Evolutionary conservation across 257 asterid genomes (phyloP).

Genomic region (Nicotiana paniculata): DNA sequence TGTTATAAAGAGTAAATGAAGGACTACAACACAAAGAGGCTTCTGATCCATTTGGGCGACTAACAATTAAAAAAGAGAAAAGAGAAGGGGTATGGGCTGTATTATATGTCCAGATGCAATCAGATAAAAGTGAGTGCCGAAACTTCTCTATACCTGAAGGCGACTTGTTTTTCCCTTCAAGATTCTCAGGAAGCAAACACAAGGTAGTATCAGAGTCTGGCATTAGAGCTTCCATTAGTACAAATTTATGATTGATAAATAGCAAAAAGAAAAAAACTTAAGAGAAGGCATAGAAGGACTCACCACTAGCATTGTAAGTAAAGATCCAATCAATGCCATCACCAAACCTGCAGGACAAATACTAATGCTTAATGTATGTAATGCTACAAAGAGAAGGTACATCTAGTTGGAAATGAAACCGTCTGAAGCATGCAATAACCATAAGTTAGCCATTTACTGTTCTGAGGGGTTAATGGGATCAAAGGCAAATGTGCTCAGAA

Average conservation of each 20-base stretch:
- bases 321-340: slow-evolving; percentile 70
- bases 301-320: slow-evolving; percentile 80
- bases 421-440: not conserved
- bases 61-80: not conserved
- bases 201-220: slow-evolving; percentile 75
- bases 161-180: slow-evolving; percentile 38
- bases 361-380: not conserved
- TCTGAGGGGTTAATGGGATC: not conserved
- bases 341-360: slow-evolving; percentile 43
- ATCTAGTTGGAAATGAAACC: not conserved
- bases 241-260: not conserved
- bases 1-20: not conserved
- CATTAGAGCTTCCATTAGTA: not conserved
- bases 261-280: not conserved
- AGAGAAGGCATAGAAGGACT: slow-evolving; percentile 17
- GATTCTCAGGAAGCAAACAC: slow-evolving; percentile 78
- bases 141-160: slow-evolving; percentile 39
- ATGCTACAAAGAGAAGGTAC: not conserved
- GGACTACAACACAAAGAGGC: not conserved
- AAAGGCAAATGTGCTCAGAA: not conserved
- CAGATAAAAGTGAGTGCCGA: not conserved
- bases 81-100: not conserved
- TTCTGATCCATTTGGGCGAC: not conserved
- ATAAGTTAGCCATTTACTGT: not conserved
- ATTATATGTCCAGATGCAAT: not conserved